Evolutionary conservation across 139 green algal species (phyloP).

Genomic region (Closterium sp.): DNA sequence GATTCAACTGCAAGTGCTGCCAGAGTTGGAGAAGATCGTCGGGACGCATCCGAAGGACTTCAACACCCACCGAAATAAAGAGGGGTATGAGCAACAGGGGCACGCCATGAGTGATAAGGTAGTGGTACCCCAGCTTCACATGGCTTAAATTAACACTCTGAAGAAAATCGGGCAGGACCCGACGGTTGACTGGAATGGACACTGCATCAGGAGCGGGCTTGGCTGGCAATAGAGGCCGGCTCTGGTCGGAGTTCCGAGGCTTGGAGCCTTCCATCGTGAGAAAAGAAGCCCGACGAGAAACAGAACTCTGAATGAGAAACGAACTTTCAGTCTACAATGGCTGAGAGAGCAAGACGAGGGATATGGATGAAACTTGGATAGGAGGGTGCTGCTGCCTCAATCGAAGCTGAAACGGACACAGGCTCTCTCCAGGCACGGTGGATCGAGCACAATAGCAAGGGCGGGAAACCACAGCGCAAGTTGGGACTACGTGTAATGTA

Average conservation of each 20-base stretch:
- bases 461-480: neutral
- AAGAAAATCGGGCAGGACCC: constrained; percentile 43
- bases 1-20: constrained; percentile 84
- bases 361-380: neutral
- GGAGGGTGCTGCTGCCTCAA: neutral
- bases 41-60: constrained; percentile 58
- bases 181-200: neutral
- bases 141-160: constrained; percentile 78
- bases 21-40: constrained; percentile 78
- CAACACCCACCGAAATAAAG: constrained; percentile 39
- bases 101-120: constrained; percentile 66
- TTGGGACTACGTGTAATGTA: neutral
- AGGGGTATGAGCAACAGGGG: constrained; percentile 72
- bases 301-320: neutral
- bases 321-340: neutral
- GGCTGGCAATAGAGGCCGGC: neutral
- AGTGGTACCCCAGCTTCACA: constrained; percentile 82
- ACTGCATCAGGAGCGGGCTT: neutral
- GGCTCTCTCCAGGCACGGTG: neutral
- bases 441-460: neutral
- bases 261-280: neutral
- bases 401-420: neutral
- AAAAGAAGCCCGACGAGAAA: neutral
- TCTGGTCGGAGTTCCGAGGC: neutral
- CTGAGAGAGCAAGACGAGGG: neutral